Evolutionary conservation across 2,329 filamentous ascomycete species (phyloP), one percentile per base, ranked within the genome.

Genomic region (Hypoxylon sp.): DNA sequence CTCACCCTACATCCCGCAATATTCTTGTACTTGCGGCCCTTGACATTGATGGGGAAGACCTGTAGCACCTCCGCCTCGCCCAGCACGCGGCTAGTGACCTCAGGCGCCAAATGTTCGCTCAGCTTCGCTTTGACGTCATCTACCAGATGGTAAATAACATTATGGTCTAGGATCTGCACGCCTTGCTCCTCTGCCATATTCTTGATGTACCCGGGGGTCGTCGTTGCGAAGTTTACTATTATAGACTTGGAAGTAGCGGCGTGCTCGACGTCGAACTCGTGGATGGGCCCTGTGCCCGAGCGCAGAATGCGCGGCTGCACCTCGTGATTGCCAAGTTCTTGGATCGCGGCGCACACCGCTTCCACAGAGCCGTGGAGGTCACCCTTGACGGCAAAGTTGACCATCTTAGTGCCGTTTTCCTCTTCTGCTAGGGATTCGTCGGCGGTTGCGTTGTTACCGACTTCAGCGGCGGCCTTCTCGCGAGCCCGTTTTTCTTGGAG

Each of bases 321-420:
- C 78, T 98, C 94, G 73, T 94, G 90, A 81, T 92, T 97, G 70
- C 94, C 94, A 70, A 98, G 85, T 65, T 91, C 89, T 67, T 90
- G 83, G 65, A 99, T 86, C 8, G 91, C 91, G 53, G 93, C 91
- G 67, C 90, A 85, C 2, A 98, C 92, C 2, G 96, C 96, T 82
- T 99, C 96, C 0, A 94, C 94, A 0, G 95, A 98, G 39, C 96
- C 96, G 68, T 92, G 92, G 17, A 98, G 96, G 75, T 99, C 96
- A 59, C 91, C 94, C 80, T 97, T 97, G 82, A 99, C 85, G 65
- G 96, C 89, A 80, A 98, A 96, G 74, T 92, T 92, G 52, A 97
- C 86, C 14, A 86, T 82, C 55, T 84, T 83, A 6, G 86, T 80
- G 8, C 84, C 83, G 35, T 78, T 74, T 52, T 79, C 83, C 50